A percentile compares a stretch with the other conserved stretches of the same genome.
Conservation (phyloP, 805 yeast genomes). For the Kodamaea neixiangensis region DNA sequence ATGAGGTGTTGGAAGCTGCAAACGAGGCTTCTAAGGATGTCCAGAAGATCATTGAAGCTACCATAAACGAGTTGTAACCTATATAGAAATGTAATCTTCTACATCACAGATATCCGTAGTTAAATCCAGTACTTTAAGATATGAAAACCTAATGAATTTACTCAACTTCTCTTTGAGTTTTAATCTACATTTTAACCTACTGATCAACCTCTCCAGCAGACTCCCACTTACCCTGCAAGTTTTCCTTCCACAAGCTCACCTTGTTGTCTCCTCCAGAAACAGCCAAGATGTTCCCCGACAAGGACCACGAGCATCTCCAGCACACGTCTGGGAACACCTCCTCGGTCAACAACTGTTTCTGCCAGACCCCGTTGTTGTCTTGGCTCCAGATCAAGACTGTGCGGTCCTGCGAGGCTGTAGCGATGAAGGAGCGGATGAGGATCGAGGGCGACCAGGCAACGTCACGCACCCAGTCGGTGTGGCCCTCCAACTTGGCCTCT, state of each 20-base stretch:
- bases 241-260: conserved; percentile 96
- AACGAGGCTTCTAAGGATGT: conserved; percentile 80
- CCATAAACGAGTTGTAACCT: conserved; percentile 46
- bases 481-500: conserved; percentile 84
- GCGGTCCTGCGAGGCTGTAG: conserved; percentile 95
- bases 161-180: not conserved
- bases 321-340: conserved; percentile 95
- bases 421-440: conserved; percentile 83
- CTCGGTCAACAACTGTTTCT: conserved; percentile 67
- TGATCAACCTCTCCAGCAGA: conserved; percentile 95
- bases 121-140: not conserved
- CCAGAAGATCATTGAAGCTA: conserved; percentile 63
- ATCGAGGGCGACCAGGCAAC: conserved; percentile 97
- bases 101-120: not conserved
- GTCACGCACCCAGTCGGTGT: conserved; percentile 98
- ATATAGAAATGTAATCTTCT: not conserved
- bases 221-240: conserved; percentile 91
- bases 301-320: conserved; percentile 98
- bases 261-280: conserved; percentile 95
- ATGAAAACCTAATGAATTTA: not conserved
- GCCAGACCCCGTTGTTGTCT: conserved; percentile 73
- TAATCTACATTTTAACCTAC: conserved; percentile 23
- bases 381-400: conserved; percentile 95
- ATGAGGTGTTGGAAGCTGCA: conserved; percentile 87
- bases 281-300: conserved; percentile 93